Evolutionary conservation across 179 eudicot genomes (phyloP), one percentile per base, ranked within the genome.

Genomic region (Nepenthes alata): DNA sequence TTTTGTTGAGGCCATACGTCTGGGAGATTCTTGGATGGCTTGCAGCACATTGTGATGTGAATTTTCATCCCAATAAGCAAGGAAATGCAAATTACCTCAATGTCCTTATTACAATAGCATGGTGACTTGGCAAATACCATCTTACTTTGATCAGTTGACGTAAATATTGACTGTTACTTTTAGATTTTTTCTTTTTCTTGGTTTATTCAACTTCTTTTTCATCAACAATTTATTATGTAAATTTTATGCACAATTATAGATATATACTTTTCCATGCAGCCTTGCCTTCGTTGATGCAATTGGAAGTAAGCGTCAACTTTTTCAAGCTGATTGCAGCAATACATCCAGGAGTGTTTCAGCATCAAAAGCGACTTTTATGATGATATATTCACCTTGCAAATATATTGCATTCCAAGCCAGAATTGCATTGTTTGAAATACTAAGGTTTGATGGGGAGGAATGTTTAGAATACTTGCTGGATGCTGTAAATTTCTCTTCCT

Each of bases 1-100:
- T 63, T 59, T 25, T 84, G 67, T 25, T 84, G 67, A 79, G 89
- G 70, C 81, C 86, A 55, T 83, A 64, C 73, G 65, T 88, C 13
- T 91, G 91, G 95, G 95, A 81, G 69, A 86, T 86, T 70, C 74
- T 84, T 75, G 96, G 96, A 47, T 80, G 80, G 74, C 91, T 91
- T 77, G 84, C 83, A 51, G 75, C 83, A 50, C 84, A 82, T 35
- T 82, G 84, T 78, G 68, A 76, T 2, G 82, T 77, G 64, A 81
- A 80, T 76, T 70, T 74, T 50, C 55, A 37, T 53, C 75, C 81
- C 25, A 37, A 66, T 57, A 69, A 63, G 75, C 74, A 72, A 37
- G 66, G 65, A 49, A 67, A 70, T 55, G 80, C 79, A 62, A 45
- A 55, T 61, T 73, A 73, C 47, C 47, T 83, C 66, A 72, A 75